Evolutionary conservation across 768 basidiomycete species (phyloP), one percentile per base, ranked within the genome.

Genomic region (Mycena floridula): DNA sequence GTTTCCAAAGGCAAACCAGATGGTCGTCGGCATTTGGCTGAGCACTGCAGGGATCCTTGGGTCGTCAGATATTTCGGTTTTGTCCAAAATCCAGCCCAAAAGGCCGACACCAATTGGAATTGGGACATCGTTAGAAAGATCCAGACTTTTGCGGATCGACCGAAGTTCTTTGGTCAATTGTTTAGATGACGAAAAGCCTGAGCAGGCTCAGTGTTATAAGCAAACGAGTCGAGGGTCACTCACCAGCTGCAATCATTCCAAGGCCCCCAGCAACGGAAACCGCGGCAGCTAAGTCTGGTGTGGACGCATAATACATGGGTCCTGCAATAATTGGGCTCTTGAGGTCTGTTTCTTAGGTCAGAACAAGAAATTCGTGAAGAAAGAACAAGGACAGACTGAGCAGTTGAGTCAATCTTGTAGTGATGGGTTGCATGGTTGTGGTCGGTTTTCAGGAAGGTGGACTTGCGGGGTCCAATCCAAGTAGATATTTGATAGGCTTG

Each of bases 1-100:
- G 4, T 55, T 51, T 2, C 82, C 81, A 50, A 83, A 84, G 0
- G 79, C 71, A 27, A 86, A 66, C 81, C 81, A 85, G 36, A 86
- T 59, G 0, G 77, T 75, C 1, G 58, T 61, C 3, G 80, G 73
- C 2, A 61, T 58, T 44, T 68, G 62, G 37, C 69, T 72, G 27
- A 82, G 67, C 18, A 73, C 65, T 13, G 61, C 57, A 7, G 60
- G 54, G 15, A 83, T 57, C 21, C 72, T 46, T 7, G 60, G 61
- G 23, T 66, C 62, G 2, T 63, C 62, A 4, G 62, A 56, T 5
- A 48, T 44, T 20, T 62, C 61, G 2, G 67, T 61, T 22, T 62
- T 58, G 20, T 84, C 80, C 8, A 83, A 62, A 32, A 69, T 64
- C 76, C 77, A 85, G 3, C 69, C 70, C 20, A 84, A 52, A 55